Percentiles rank a stretch among this genome's conserved stretches.
phyloP scores from a whole-genome alignment of 352 stramenopile genomes.

The Peronospora belbahrii region DNA sequence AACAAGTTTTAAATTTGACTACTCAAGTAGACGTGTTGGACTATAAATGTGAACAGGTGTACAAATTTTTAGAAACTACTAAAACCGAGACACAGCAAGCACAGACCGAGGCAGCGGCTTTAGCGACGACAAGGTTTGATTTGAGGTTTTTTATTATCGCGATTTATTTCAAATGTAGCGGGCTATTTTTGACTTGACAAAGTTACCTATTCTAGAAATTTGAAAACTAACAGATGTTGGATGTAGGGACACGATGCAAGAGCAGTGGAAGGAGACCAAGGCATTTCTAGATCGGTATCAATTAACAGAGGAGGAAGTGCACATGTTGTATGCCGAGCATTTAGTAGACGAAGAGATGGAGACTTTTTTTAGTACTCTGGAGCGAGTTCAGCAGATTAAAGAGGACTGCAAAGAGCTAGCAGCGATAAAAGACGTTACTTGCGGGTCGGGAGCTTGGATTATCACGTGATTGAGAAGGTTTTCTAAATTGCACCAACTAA shows the following conservation, averaged over 20 bases:
- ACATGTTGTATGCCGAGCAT: conserved; percentile 33
- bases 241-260: conserved; percentile 36
- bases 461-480: not conserved
- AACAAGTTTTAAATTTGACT: conserved; percentile 28
- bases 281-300: conserved; percentile 68
- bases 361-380: conserved; percentile 60
- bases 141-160: not conserved
- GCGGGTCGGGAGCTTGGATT: conserved; percentile 18
- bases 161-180: too few species aligned
- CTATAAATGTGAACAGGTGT: conserved; percentile 36
- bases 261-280: conserved; percentile 39
- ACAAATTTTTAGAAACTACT: conserved; percentile 50
- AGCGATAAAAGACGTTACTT: conserved; percentile 31
- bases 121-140: conserved; percentile 37
- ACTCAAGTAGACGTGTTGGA: conserved; percentile 38
- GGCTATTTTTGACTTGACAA: too few species aligned
- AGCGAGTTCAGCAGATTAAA: conserved; percentile 66
- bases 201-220: not conserved
- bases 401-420: conserved; percentile 59
- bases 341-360: conserved; percentile 41
- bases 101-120: conserved; percentile 39
- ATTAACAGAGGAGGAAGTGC: conserved; percentile 58
- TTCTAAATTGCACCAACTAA: not conserved
- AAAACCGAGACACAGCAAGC: conserved; percentile 62
- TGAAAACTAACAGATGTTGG: not conserved